Conservation (phyloP, 2,329 filamentous ascomycete genomes). For the Beauveria australis region DNA sequence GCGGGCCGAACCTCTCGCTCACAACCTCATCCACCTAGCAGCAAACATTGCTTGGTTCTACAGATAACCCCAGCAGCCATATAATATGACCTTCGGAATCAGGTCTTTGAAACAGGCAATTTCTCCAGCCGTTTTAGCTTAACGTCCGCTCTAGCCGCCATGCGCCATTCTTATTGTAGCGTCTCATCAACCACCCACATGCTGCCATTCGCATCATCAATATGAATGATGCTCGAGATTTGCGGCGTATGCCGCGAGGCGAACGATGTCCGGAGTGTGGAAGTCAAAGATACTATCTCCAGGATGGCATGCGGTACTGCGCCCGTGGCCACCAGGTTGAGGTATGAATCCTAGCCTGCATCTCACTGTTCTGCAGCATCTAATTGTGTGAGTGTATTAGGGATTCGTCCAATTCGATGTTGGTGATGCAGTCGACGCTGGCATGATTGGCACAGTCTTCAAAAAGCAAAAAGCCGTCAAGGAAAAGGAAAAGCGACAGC, state of each 20-base stretch:
- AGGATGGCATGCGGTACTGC: conserved; percentile 73
- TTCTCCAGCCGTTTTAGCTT: not conserved
- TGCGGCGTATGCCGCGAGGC: conserved; percentile 43
- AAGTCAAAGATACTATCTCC: conserved; percentile 61
- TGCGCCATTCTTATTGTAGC: not conserved
- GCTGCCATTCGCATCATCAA: not conserved
- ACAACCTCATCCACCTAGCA: not conserved
- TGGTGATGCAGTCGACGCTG: conserved; percentile 65
- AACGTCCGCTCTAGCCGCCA: not conserved
- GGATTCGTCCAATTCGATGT: conserved; percentile 48
- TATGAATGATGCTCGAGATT: conserved; percentile 35
- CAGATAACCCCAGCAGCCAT: not conserved
- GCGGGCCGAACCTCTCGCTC: not conserved
- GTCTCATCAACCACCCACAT: not conserved
- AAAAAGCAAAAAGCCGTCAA: conserved; percentile 51
- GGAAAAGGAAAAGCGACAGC: conserved; percentile 45
- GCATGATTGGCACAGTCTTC: conserved; percentile 45
- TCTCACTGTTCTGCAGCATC: not conserved
- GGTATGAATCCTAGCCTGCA: conserved; percentile 32
- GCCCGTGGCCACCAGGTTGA: conserved; percentile 72
- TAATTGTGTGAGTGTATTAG: conserved; percentile 19
- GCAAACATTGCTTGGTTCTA: not conserved
- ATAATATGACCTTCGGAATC: not conserved
- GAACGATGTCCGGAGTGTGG: conserved; percentile 59
- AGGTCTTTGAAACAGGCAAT: not conserved